Base-by-base conservation (phyloP, 2,329 filamentous ascomycete species). In the Cladophialophora immunda region DNA sequence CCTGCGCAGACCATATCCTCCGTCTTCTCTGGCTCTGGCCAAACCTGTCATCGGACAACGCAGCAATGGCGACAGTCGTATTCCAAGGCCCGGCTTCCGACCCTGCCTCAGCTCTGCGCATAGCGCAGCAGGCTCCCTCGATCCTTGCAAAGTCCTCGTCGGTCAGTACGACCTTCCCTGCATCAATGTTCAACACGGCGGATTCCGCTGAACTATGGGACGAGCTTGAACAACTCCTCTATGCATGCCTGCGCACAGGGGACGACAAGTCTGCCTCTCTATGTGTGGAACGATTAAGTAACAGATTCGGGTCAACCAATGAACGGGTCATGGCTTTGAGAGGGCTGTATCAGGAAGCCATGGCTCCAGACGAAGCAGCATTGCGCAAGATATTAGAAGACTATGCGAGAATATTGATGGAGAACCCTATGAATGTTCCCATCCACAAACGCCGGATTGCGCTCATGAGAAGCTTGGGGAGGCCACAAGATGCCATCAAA, bases 131-230 rank as follows among this genome's bases (percentile, higher is more conserved):
- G 73, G 79, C 81, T 53, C 76, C 80, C 19, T 59, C 75, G n/a
- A 75, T 83, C 29, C 75, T 83, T 60, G 67, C 79, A 70, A 86
- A 79, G 73, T 85, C 84, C 53, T 83, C 85, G 6, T 85, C 83
- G 69, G 73, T 68, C 61, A 71, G 58, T 54, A 76, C 81, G n/a
- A 81, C 79, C 30, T 87, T 82, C 78, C 85, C 82, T 57, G 79
- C 86, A 59, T 85, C 81, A 7, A 77, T 85, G 60, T 78, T 87
- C 72, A 77, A 81, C 66, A 80, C 81, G 47, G 77, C 79, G 32
- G 94, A 97, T 77, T 89, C 89, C 0, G 84, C 91, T 62, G 93
- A 97, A 71, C 85, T 92, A 75, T 98, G 94, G 93, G 86, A 86
- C 17, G 88, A 87, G 52, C 92, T 95, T 79, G 94, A 98, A 81